Conservation (phyloP, 768 basidiomycete species). For the Dioszegia crocea region DNA sequence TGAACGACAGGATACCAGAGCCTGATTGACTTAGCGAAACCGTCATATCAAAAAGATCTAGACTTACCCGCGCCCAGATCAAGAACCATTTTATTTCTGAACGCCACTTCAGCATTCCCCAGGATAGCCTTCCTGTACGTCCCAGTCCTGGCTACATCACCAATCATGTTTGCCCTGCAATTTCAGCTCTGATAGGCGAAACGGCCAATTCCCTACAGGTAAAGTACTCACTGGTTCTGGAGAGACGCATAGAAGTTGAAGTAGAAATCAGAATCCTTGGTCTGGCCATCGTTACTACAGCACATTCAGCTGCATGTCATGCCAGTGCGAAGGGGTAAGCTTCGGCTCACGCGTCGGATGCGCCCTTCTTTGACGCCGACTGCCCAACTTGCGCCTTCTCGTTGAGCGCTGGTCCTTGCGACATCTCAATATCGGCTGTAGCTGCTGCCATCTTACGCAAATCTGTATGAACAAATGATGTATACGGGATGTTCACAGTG, state of each 20-base stretch:
- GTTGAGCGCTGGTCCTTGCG: too few relatives aligned
- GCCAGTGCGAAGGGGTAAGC: neutral
- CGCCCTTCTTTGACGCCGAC: too few relatives aligned
- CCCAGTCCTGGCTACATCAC: constrained; percentile 43
- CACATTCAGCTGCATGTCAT: neutral
- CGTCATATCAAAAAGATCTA: too few relatives aligned
- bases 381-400: neutral
- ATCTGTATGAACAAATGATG: neutral
- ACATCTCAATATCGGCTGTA: too few relatives aligned
- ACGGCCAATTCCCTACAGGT: too few relatives aligned
- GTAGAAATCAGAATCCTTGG: constrained; percentile 44
- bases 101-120: constrained; percentile 44
- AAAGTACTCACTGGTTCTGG: constrained; percentile 38
- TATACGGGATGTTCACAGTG: too few relatives aligned
- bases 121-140: constrained; percentile 48
- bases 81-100: constrained; percentile 40
- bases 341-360: neutral
- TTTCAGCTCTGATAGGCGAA: constrained; percentile 5
- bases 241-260: constrained; percentile 45
- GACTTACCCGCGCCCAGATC: constrained; percentile 47
- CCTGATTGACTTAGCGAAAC: constrained; percentile 21
- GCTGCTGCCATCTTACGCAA: too few relatives aligned
- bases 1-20: constrained; percentile 45
- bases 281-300: neutral
- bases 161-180: constrained; percentile 47